These are phyloP conservation scores for Trifolium repens DNA, from an alignment of 306 rosid genomes.

Conservation along the genomic window DNA sequence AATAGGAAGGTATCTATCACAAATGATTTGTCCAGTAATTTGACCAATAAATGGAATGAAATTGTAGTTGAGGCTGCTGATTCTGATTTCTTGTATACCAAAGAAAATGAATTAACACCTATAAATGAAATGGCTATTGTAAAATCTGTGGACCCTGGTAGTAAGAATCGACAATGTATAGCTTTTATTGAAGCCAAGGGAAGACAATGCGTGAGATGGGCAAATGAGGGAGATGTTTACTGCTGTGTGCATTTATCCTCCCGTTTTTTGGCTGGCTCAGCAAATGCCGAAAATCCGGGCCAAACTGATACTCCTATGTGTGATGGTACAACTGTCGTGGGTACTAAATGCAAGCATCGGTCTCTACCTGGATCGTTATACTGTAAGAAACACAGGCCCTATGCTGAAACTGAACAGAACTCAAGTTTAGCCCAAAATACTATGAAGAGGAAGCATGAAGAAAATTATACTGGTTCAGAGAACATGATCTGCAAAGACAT, in stretches of 20 bases:
- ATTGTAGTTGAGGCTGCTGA: slow-evolving; percentile 61
- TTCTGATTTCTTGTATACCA: slow-evolving; percentile 51
- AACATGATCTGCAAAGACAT: slow-evolving; percentile 58
- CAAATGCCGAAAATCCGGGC: slow-evolving; percentile 58
- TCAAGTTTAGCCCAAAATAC: slow-evolving; percentile 52
- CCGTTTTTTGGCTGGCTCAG: slow-evolving; percentile 75
- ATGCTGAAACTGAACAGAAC: slow-evolving; percentile 53
- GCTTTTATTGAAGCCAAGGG: slow-evolving; percentile 96
- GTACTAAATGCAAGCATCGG: slow-evolving; percentile 93
- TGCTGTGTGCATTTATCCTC: slow-evolving; percentile 97
- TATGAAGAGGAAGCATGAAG: slow-evolving; percentile 72
- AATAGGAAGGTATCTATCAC: slow-evolving; percentile 50
- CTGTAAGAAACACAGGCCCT: slow-evolving; percentile 92
- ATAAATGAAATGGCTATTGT: slow-evolving; percentile 47
- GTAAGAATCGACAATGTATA: slow-evolving; percentile 80
- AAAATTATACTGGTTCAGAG: slow-evolving; percentile 53
- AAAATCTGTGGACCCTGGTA: slow-evolving; percentile 59
- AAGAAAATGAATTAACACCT: slow-evolving; percentile 68
- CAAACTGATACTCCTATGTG: slow-evolving; percentile 82
- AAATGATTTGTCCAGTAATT: slow-evolving; percentile 49
- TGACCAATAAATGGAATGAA: slow-evolving; percentile 66
- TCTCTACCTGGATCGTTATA: slow-evolving; percentile 73
- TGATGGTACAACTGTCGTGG: slow-evolving; percentile 97
- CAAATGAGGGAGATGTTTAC: slow-evolving; percentile 97
- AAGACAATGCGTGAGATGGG: slow-evolving; percentile 99